These are phyloP conservation scores for Oryza officinalis DNA, from an alignment of 176 grass and related monocot species.

Conservation along the genomic window DNA sequence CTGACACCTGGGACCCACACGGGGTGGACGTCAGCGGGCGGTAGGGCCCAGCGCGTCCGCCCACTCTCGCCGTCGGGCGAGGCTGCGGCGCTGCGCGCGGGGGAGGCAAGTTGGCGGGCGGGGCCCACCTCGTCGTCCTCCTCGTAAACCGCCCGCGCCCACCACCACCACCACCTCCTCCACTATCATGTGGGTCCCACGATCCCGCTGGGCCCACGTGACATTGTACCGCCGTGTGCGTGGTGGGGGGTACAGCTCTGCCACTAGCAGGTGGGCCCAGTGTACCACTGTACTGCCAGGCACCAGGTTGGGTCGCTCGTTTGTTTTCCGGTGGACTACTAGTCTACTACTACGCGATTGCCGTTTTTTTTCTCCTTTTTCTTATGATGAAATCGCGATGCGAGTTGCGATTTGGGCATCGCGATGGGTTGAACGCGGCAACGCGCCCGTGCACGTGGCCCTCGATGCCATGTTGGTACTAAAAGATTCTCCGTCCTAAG, in stretches of 20 bases:
- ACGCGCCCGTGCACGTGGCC: not conserved
- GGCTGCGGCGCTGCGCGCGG: constrained; percentile 4
- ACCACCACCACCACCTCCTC: not conserved
- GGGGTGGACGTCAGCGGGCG: no score
- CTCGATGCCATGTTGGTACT: not conserved
- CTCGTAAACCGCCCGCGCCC: not conserved
- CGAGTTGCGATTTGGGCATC: not conserved
- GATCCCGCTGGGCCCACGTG: not conserved
- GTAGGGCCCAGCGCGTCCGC: not conserved
- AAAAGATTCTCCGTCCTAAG: not conserved
- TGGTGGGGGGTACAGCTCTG: no score
- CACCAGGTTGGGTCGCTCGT: no score
- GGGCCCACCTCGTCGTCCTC: not conserved
- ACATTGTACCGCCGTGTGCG: not conserved
- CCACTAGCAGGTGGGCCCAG: no score
- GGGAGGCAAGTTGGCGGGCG: constrained; percentile 24
- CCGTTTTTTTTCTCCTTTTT: not conserved
- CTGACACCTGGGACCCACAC: not conserved
- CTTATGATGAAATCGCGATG: not conserved
- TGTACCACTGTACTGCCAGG: no score
- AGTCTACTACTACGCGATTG: not conserved
- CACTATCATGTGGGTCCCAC: constrained; percentile 8
- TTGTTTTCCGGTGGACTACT: no score
- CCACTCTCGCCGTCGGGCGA: constrained; percentile 27
- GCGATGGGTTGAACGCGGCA: not conserved